Base-by-base conservation (phyloP, 495 filamentous ascomycete genomes). In the Lasiosphaeria miniovina region DNA sequence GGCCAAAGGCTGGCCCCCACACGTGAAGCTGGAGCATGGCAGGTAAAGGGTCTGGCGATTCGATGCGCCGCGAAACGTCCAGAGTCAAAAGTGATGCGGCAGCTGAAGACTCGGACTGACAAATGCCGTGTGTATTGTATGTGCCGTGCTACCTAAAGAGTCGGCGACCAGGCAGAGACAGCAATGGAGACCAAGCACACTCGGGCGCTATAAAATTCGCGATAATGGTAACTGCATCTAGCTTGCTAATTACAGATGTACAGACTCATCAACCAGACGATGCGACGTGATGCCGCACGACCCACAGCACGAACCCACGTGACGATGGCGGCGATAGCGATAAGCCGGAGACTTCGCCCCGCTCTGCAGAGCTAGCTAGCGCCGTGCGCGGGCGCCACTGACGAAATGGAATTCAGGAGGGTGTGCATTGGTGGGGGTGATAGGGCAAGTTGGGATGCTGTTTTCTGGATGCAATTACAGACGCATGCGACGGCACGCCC, bases 1-100 rank as follows among this genome's bases (percentile, higher is more conserved):
- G 83, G 34, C 80, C 80, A 72, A 95, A 95, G 40, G 88, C 92
- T 36, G 91, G 90, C 45, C 94, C 93, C 90, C 90, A 96, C 62
- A 96, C 83, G 71, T 96, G 89, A 43, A 98, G 84, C 80, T 93
- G 85, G 12, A 96, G 77, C 61, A 85, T 40, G 9, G 17, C 32
- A 8, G 34, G 17, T 41, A 3, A 8, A 11, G 43, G 6, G 43
- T n/a, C 43, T 46, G 12, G 11, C 43, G 6, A 46, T 46, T 4
- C 15, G 4, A 11, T n/a, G 43, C 24, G 24, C 24, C 2, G 24
- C 24, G 24, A 24, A 24, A 2, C 1, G 24, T 24, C 24, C 24
- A 24, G 24, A 24, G 24, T 24, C 24, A 24, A 24, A 24, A 24
- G 24, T 24, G 24, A 2, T 24, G 24, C 24, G 24, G 24, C 24